Base-by-base conservation (phyloP, 306 rosid genomes). In the Abrus precatorius region DNA sequence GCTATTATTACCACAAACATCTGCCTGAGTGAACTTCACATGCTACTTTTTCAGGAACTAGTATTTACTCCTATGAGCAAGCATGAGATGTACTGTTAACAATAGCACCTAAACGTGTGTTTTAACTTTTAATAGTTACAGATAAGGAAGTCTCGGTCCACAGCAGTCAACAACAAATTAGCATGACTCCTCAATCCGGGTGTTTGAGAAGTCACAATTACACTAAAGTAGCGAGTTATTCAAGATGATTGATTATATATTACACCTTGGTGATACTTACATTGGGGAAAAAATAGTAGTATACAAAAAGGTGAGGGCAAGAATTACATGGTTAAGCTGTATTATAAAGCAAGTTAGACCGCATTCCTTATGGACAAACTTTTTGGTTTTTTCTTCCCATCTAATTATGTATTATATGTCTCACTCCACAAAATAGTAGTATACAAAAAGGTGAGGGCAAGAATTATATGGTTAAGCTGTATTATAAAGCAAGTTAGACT, bases 1-100 rank as follows among this genome's bases (percentile, higher is more conserved):
- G n/a, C 77, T n/a, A 50, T 54, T 29, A 44, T 41, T 7, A 57
- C 57, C 53, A 77, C 7, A 64, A 44, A 62, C 57, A 62, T 52
- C 38, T 38, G 47, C 54, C 8, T 45, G 40, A 43, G 50, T 43
- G 59, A 43, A 54, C 44, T 12, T 61, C 54, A 14, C 36, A 44
- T 28, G 45, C 6, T 10, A 75, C 20, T 12, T 80, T 50, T 38
- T 36, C 14, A 7, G 2, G 28, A 44, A 33, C 45, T 47, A 52
- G 56, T 57, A 27, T 69, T 50, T 56, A 82, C n/a, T 60, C 33
- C 5, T 61, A 0, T 14, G 28, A 41, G 56, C 6, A 61, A 76
- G 69, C 78, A 60, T 41, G 60, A 61, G 61, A 59, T 71, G 44
- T 48, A 32, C 20, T 30, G 43, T 44, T 61, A 20, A 20, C 20